Percentiles rank a stretch among this genome's conserved stretches.
phyloP scores from a whole-genome alignment of 2,329 filamentous ascomycete species.

The Coleophoma crateriformis region DNA sequence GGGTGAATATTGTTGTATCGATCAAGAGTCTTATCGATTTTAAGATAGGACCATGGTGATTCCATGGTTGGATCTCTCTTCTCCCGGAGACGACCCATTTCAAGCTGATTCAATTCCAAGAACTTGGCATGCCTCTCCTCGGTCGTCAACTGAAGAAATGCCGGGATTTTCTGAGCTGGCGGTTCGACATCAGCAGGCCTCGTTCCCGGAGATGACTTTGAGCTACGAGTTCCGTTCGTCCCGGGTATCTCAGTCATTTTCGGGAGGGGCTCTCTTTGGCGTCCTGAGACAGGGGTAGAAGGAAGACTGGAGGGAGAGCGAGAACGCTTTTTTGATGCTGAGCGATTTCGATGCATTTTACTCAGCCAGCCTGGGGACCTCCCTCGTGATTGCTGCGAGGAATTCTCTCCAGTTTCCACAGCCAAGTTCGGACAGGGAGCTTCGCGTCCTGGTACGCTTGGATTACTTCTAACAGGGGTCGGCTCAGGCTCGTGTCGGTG shows the following conservation, averaged over 20 bases:
- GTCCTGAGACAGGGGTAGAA: constrained; percentile 3
- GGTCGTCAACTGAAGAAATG: constrained; percentile 44
- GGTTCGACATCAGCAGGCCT: not conserved
- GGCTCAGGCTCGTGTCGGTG: constrained; percentile 17
- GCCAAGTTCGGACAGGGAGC: not conserved
- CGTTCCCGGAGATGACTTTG: no score
- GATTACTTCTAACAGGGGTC: constrained; percentile 1
- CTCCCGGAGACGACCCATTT: constrained; percentile 24
- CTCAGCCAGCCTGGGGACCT: constrained; percentile 22
- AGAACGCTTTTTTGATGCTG: constrained; percentile 17
- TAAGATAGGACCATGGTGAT: constrained; percentile 50
- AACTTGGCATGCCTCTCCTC: constrained; percentile 52
- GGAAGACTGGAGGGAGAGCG: constrained; percentile 12
- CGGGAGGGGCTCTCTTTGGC: constrained; percentile 6
- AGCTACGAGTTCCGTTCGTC: no score
- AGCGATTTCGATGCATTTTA: constrained; percentile 21
- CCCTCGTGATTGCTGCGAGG: constrained; percentile 8
- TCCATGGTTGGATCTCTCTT: constrained; percentile 28
- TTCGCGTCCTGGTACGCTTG: not conserved
- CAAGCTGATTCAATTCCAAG: constrained; percentile 57
- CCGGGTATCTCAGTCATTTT: not conserved
- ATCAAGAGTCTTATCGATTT: constrained; percentile 59
- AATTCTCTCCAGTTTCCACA: constrained; percentile 4
- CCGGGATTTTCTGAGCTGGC: constrained; percentile 31
- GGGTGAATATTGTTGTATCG: constrained; percentile 88